Evolutionary conservation across 2,329 filamentous ascomycete genomes (phyloP).

Genomic region (Aureobasidium pullulans): DNA sequence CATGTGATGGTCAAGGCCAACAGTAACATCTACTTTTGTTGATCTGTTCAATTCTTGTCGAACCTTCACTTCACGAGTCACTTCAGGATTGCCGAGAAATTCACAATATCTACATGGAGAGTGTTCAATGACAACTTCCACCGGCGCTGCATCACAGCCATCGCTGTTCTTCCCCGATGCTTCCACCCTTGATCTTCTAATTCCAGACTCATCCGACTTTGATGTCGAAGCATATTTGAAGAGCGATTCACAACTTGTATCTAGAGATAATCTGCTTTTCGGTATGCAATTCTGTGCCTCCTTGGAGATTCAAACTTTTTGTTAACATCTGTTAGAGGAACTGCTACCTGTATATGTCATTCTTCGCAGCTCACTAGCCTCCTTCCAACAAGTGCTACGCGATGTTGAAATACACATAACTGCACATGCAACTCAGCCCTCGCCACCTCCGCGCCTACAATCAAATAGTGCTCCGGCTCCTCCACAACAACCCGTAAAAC

Average conservation of each 20-base stretch:
- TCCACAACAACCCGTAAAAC: conserved; percentile 33
- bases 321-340: conserved; percentile 55
- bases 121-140: not conserved
- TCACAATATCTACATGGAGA: not conserved
- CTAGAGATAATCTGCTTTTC: conserved; percentile 59
- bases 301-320: not conserved
- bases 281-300: conserved; percentile 45
- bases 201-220: conserved; percentile 30
- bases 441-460: conserved; percentile 32
- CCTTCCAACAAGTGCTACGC: conserved; percentile 52
- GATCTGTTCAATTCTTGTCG: not conserved
- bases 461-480: conserved; percentile 30
- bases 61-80: not conserved
- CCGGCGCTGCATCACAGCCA: conserved; percentile 29
- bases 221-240: conserved; percentile 33
- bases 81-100: not conserved
- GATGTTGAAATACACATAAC: conserved; percentile 61
- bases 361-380: conserved; percentile 54
- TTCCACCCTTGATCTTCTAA: conserved; percentile 18
- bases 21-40: not conserved
- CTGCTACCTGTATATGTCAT: conserved; percentile 61
- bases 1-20: not conserved
- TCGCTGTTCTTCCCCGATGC: conserved; percentile 16
- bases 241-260: conserved; percentile 35
- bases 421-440: conserved; percentile 50